Base-by-base conservation (phyloP, 495 filamentous ascomycete species). In the Penicillium longicatenatum region DNA sequence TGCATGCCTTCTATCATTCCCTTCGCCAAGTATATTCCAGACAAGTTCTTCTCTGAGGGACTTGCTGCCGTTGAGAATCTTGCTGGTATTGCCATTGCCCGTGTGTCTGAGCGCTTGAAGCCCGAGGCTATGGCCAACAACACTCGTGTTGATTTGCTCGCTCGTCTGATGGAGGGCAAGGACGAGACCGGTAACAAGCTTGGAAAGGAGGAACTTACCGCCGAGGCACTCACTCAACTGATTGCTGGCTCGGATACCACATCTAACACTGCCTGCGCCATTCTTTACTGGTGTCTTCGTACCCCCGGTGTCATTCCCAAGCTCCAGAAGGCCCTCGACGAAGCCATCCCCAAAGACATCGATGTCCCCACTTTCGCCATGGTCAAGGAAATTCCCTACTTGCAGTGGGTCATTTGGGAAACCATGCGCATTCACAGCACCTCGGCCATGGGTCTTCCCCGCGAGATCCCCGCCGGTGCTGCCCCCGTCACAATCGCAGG, bases 231-330 rank as follows among this genome's bases (percentile, higher is more conserved):
- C 20, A 96, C 92, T 1, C 92, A 96, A 71, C 78, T 97, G 39
- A 97, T 97, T 64, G 92, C 92, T 4, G 92, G 92, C 24, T 90
- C 86, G 45, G 92, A 96, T 69, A 97, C 92, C 0, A 97, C 92
- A 3, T 89, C 85, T 58, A 97, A 97, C 76, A 92, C 92, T 4
- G 86, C 86, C 46, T 97, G 92, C 70, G 91, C 92, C 3, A 83
- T 95, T 43, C 81, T 97, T 16, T 96, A 85, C 78, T 87, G 90
- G 79, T 84, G 79, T 24, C 73, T 87, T 37, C 77, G 79, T 47
- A 92, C 89, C 7, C 86, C 89, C 0, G 83, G 86, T 20, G 90
- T 95, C 2, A 67, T 94, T 7, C 60, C 73, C 51, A 91, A 86
- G 68, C 72, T 96, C 54, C 90, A 89, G 46, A 75, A 78, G 55